A percentile compares a stretch with the other conserved stretches of the same genome.
phyloP scores from a whole-genome alignment of 768 basidiomycete species.

The Calocybe gangraenosa region DNA sequence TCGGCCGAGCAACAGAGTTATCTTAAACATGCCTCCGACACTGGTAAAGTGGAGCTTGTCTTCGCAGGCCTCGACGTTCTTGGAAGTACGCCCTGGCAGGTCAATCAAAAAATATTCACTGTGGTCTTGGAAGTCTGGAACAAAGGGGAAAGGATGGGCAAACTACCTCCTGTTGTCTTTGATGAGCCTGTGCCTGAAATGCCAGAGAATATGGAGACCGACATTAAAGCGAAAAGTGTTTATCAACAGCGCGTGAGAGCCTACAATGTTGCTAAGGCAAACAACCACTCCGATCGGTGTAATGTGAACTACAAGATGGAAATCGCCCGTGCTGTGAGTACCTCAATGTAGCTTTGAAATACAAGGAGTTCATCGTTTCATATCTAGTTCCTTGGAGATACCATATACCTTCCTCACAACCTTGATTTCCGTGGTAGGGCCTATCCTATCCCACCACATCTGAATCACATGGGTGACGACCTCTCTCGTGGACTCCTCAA shows the following conservation, averaged over 20 bases:
- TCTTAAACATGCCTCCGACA: conserved; percentile 66
- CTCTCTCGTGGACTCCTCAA: conserved; percentile 80
- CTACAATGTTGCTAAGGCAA: conserved; percentile 58
- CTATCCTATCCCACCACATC: conserved; percentile 93
- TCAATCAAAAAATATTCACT: conserved; percentile 78
- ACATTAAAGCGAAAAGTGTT: conserved; percentile 46
- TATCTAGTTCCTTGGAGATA: conserved; percentile 76
- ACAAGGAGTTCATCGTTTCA: conserved; percentile 2
- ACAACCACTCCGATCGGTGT: conserved; percentile 89
- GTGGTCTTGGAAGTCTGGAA: conserved; percentile 84
- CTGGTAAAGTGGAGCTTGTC: conserved; percentile 78
- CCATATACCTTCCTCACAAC: conserved; percentile 92
- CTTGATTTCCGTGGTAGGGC: conserved; percentile 97
- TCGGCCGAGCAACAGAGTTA: conserved; percentile 79
- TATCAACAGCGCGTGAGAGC: conserved; percentile 54
- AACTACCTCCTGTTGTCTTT: conserved; percentile 73
- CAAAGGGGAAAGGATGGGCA: conserved; percentile 72
- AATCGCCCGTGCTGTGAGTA: conserved; percentile 82
- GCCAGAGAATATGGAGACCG: conserved; percentile 41
- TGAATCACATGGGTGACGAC: conserved; percentile 96
- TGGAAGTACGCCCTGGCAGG: conserved; percentile 84
- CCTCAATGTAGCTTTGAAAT: conserved; percentile 1
- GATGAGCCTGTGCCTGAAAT: conserved; percentile 63
- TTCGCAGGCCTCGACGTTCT: conserved; percentile 89
- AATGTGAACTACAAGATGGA: conserved; percentile 96